These are phyloP conservation scores for Schizosaccharomyces octosporus DNA, from an alignment of 805 yeast species.

Conservation along the genomic window DNA sequence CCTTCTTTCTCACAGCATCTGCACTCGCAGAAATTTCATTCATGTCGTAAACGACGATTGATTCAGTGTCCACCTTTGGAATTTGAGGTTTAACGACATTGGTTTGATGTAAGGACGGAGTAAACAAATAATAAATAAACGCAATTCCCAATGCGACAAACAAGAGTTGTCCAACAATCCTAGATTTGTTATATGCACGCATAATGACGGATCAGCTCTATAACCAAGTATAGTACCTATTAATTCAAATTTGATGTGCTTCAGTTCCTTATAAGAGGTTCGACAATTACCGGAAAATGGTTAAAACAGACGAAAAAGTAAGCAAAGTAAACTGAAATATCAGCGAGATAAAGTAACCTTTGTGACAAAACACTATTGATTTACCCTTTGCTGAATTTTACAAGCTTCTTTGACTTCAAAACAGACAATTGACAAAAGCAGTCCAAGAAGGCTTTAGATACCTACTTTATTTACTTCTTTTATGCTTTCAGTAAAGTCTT, in stretches of 20 bases:
- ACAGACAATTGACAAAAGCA: no score
- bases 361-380: no score
- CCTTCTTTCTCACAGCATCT: conserved; percentile 48
- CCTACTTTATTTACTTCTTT: no score
- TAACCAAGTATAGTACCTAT: neutral
- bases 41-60: conserved; percentile 40
- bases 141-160: neutral
- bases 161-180: neutral
- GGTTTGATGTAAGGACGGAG: neutral
- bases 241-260: neutral
- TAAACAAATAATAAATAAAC: neutral
- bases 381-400: no score
- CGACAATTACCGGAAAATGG: no score
- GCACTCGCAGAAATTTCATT: conserved; percentile 51
- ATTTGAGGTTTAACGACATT: neutral
- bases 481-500: no score
- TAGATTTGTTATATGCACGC: neutral
- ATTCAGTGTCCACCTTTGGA: neutral
- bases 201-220: neutral
- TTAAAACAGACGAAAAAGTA: no score
- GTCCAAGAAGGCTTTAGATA: no score
- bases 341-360: no score
- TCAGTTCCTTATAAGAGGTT: neutral
- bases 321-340: no score
- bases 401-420: no score